Percentiles rank a stretch among this genome's conserved stretches.
Conservation (phyloP, 805 yeast genomes). For the Teunomyces pallodes region DNA sequence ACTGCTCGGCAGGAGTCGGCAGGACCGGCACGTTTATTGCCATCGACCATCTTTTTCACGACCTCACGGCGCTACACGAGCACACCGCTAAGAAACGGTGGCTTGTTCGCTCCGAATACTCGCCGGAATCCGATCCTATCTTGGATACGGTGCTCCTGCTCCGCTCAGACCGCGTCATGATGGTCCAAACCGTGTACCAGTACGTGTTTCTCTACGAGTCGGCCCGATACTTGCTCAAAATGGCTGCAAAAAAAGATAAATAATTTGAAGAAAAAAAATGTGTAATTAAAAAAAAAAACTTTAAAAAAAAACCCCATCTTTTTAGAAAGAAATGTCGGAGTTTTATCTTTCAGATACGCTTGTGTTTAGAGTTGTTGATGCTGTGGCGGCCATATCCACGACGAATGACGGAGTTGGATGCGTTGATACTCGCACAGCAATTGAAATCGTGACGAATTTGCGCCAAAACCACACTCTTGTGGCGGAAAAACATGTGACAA, state of each 20-base stretch:
- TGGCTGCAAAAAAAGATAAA: not conserved
- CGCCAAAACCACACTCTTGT: not conserved
- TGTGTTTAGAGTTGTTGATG: too few relatives aligned
- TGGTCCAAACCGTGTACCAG: slow-evolving; percentile 43
- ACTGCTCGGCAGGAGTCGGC: slow-evolving; percentile 97
- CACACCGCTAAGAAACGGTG: not conserved
- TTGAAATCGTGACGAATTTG: not conserved
- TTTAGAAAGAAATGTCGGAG: not conserved
- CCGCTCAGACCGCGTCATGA: slow-evolving; percentile 38
- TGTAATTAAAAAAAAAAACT: too few relatives aligned
- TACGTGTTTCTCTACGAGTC: slow-evolving; percentile 34
- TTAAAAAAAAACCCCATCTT: not conserved
- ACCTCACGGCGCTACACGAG: slow-evolving; percentile 4
- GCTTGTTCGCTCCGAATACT: slow-evolving; percentile 1
- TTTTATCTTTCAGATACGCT: too few relatives aligned
- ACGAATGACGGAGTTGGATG: too few relatives aligned
- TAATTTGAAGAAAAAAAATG: too few relatives aligned
- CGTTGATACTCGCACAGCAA: not conserved
- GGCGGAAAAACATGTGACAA: not conserved
- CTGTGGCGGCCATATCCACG: too few relatives aligned
- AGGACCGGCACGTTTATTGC: slow-evolving; percentile 57
- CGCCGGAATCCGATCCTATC: slow-evolving; percentile 23
- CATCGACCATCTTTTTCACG: slow-evolving; percentile 30
- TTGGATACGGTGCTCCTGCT: slow-evolving; percentile 24
- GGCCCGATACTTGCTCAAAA: slow-evolving; percentile 6